A percentile compares a stretch with the other conserved stretches of the same genome.
phyloP scores from a whole-genome alignment of 495 filamentous ascomycete species.

The Aspergillus diversus region DNA sequence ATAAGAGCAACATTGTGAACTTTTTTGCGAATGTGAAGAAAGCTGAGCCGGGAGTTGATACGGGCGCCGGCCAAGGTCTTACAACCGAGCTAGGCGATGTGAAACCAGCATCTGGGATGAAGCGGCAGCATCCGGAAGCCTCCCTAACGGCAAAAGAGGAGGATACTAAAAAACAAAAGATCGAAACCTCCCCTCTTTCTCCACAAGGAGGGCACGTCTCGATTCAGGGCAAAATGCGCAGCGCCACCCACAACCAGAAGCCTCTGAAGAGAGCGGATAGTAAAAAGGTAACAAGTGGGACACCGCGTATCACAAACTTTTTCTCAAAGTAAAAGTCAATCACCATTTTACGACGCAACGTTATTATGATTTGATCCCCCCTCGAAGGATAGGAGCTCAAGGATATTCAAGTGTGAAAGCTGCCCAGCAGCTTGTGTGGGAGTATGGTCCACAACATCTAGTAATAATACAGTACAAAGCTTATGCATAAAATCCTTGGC shows the following conservation, averaged over 20 bases:
- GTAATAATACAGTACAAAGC: slow-evolving; percentile 15
- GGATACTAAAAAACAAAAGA: slow-evolving; percentile 36
- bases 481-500: slow-evolving; percentile 27
- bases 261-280: slow-evolving; percentile 49
- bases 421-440: slow-evolving; percentile 24
- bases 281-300: slow-evolving; percentile 59
- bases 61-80: slow-evolving; percentile 32
- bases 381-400: background rate
- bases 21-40: slow-evolving; percentile 73
- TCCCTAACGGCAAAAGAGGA: slow-evolving; percentile 23
- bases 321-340: slow-evolving; percentile 60
- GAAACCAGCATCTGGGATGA: slow-evolving; percentile 53
- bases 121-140: slow-evolving; percentile 57
- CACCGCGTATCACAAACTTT: slow-evolving; percentile 84
- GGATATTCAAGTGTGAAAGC: slow-evolving; percentile 27
- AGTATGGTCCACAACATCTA: background rate
- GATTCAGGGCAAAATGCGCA: slow-evolving; percentile 32
- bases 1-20: slow-evolving; percentile 90
- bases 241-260: slow-evolving; percentile 48
- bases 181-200: slow-evolving; percentile 20
- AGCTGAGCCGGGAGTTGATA: slow-evolving; percentile 12
- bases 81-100: slow-evolving; percentile 53
- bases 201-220: slow-evolving; percentile 16
- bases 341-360: slow-evolving; percentile 4
- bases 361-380: background rate